These are phyloP conservation scores for Amauroascus verrucosus DNA, from an alignment of 2,329 filamentous ascomycete genomes.

Conservation along the genomic window DNA sequence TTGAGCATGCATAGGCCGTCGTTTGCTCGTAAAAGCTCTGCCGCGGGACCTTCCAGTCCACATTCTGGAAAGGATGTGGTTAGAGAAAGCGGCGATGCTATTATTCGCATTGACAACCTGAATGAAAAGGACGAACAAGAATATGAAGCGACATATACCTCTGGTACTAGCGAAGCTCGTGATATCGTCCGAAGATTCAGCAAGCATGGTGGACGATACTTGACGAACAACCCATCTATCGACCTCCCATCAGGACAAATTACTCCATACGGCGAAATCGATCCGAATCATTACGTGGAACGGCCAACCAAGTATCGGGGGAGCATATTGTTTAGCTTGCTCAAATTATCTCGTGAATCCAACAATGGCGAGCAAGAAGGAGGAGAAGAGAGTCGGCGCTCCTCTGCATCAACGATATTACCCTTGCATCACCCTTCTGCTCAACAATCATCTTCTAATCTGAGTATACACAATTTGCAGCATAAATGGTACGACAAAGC, in stretches of 20 bases:
- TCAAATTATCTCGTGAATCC: slow-evolving; percentile 64
- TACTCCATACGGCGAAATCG: slow-evolving; percentile 30
- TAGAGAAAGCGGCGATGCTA: background rate
- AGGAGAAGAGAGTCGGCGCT: slow-evolving; percentile 23
- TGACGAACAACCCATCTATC: background rate
- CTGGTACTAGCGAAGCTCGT: background rate
- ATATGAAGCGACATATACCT: background rate
- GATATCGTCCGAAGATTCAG: slow-evolving; percentile 2
- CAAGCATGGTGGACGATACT: background rate
- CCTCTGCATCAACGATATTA: background rate
- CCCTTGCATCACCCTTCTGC: slow-evolving; percentile 15
- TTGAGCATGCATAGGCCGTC: slow-evolving; percentile 26
- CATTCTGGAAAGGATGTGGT: background rate
- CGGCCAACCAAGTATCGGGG: slow-evolving; percentile 57
- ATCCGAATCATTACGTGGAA: slow-evolving; percentile 51
- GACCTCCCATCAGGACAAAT: slow-evolving; percentile 24
- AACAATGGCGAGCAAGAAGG: slow-evolving; percentile 34
- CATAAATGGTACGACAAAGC: slow-evolving; percentile 35
- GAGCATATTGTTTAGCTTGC: slow-evolving; percentile 60
- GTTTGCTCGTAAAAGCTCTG: slow-evolving; percentile 10
- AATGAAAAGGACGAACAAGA: background rate
- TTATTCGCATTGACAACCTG: background rate
- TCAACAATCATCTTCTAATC: background rate
- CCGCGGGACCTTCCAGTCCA: background rate
- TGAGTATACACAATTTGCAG: background rate